Evolutionary conservation across 805 yeast genomes (phyloP).

Genomic region (Yarrowia osloensis): DNA sequence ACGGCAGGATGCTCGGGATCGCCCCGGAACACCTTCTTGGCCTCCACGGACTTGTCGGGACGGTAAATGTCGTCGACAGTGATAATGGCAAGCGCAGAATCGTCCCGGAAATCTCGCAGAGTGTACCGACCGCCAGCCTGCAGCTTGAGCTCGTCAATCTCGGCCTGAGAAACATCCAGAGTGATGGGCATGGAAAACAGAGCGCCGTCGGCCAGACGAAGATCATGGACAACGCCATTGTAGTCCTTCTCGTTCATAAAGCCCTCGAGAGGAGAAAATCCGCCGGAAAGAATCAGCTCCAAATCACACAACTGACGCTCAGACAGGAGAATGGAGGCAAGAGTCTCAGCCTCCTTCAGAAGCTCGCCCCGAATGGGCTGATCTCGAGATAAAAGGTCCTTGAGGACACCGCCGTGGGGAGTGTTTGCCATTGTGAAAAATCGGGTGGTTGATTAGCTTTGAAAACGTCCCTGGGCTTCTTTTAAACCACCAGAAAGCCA

Average conservation of each 20-base stretch:
- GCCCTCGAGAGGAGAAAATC: conserved; percentile 84
- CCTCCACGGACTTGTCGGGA: conserved; percentile 81
- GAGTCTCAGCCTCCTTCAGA: conserved; percentile 56
- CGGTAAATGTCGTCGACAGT: conserved; percentile 75
- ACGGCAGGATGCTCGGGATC: conserved; percentile 97
- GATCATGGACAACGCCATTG: conserved; percentile 60
- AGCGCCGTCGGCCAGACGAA: conserved; percentile 73
- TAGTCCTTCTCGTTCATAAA: conserved; percentile 71
- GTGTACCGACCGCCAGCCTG: conserved; percentile 63
- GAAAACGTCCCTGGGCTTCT: neutral
- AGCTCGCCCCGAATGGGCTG: conserved; percentile 58
- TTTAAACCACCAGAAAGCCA: neutral
- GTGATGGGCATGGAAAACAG: conserved; percentile 94
- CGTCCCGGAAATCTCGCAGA: conserved; percentile 80
- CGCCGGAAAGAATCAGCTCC: conserved; percentile 89
- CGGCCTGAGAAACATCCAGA: conserved; percentile 64
- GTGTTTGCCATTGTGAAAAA: conserved; percentile 46
- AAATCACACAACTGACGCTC: conserved; percentile 92
- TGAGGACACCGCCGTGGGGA: conserved; percentile 91
- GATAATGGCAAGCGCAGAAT: conserved; percentile 74
- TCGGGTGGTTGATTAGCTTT: neutral
- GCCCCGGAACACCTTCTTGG: conserved; percentile 86
- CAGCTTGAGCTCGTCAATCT: conserved; percentile 48
- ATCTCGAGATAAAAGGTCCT: conserved; percentile 85
- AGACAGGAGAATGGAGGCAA: conserved; percentile 55